These are phyloP conservation scores for Podaxis sp. DNA, from an alignment of 768 basidiomycete genomes.

Conservation along the genomic window DNA sequence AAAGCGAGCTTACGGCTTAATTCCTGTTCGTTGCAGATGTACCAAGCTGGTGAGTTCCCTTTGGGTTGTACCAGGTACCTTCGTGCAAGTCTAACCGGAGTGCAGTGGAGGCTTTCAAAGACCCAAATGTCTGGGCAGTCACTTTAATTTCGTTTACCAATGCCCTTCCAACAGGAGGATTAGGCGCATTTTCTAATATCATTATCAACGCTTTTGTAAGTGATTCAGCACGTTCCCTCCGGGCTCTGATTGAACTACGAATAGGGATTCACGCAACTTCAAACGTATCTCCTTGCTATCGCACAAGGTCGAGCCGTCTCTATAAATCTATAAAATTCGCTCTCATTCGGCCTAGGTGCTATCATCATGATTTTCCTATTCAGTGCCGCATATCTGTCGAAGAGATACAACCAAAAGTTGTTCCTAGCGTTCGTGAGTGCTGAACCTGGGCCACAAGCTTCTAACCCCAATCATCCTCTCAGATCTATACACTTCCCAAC, in stretches of 20 bases:
- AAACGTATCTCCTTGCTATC: slow-evolving; percentile 52
- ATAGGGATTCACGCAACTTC: slow-evolving; percentile 45
- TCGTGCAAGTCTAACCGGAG: neutral
- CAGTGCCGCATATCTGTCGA: slow-evolving; percentile 40
- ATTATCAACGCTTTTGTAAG: slow-evolving; percentile 45
- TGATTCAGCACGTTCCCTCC: neutral
- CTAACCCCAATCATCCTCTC: neutral
- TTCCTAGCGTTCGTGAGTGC: slow-evolving; percentile 38
- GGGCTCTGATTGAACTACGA: neutral
- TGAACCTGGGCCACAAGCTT: neutral
- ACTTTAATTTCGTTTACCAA: slow-evolving; percentile 47
- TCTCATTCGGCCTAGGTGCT: slow-evolving; percentile 23
- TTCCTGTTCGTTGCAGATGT: slow-evolving; percentile 13
- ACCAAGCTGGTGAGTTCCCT: slow-evolving; percentile 31
- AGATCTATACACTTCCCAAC: slow-evolving; percentile 47
- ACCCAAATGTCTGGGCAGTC: slow-evolving; percentile 46
- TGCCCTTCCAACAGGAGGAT: slow-evolving; percentile 44
- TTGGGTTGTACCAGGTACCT: neutral
- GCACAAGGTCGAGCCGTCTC: slow-evolving; percentile 30
- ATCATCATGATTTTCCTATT: slow-evolving; percentile 45
- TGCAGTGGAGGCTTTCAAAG: slow-evolving; percentile 41
- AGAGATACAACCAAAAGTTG: slow-evolving; percentile 42
- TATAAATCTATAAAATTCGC: slow-evolving; percentile 1
- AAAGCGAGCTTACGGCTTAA: neutral
- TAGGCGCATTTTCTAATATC: slow-evolving; percentile 53